Percentiles rank a stretch among this genome's conserved stretches.
These are phyloP conservation scores for Pythium myriotylum DNA, from an alignment of 352 stramenopile species.

Conservation along the genomic window DNA sequence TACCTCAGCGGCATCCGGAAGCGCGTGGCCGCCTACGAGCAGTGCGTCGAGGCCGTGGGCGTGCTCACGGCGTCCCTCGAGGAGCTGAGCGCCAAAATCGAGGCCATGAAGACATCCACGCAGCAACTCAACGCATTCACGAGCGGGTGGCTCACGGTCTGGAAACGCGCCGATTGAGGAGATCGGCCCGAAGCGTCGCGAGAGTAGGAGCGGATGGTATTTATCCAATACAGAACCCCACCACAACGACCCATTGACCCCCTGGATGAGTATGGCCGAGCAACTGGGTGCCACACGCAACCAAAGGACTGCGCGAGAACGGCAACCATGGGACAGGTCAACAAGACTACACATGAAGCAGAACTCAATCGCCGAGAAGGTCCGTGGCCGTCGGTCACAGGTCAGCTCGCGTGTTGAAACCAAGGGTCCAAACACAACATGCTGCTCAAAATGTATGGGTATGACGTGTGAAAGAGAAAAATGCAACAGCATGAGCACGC, in stretches of 20 bases:
- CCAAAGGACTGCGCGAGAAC: neutral
- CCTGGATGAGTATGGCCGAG: neutral
- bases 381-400: neutral
- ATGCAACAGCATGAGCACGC: no score
- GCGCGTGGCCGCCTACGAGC: slow-evolving; percentile 69
- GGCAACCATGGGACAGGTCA: slow-evolving; percentile 53
- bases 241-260: slow-evolving; percentile 4
- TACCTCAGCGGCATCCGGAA: slow-evolving; percentile 47
- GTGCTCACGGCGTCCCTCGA: slow-evolving; percentile 60
- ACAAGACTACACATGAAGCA: slow-evolving; percentile 32
- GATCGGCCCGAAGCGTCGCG: neutral
- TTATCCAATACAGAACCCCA: slow-evolving; percentile 9
- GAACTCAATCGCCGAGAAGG: neutral
- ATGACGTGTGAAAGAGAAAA: slow-evolving; percentile 9
- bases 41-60: slow-evolving; percentile 52
- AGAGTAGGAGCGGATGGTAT: slow-evolving; percentile 10
- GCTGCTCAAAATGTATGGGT: slow-evolving; percentile 21
- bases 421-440: neutral
- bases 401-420: no score
- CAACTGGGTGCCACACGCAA: neutral
- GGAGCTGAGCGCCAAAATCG: slow-evolving; percentile 64
- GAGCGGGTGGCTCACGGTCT: slow-evolving; percentile 69
- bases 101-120: slow-evolving; percentile 62
- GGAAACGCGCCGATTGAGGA: slow-evolving; percentile 46
- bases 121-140: slow-evolving; percentile 80